Evolutionary conservation across 768 basidiomycete species (phyloP), one percentile per base, ranked within the genome.

Genomic region (Hygrophoropsis aurantiaca): DNA sequence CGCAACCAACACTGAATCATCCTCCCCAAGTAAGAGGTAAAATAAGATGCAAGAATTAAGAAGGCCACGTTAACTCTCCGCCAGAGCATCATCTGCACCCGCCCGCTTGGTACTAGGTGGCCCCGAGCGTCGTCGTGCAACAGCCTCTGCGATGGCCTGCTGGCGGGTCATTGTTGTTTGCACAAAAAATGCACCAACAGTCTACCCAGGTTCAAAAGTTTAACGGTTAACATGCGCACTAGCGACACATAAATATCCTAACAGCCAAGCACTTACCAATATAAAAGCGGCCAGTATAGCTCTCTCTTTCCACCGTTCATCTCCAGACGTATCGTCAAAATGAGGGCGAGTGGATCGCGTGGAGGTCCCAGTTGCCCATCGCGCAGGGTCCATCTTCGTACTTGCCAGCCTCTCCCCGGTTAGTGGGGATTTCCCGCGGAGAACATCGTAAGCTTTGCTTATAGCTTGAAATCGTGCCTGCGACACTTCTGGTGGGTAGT

Each of bases 381-480:
- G 81, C 68, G 47, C 52, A 59, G 77, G 46, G 67, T 72, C 53
- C 66, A 61, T 16, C 71, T 43, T 44, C 21, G 42, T 49, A 44
- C 45, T 38, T 43, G 56, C 46, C 18, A 45, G 15, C 2, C 46
- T 45, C 33, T 58, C 58, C 26, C 50, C 56, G 2, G 59, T 52
- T 3, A 61, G 48, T 11, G 58, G 50, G 15, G 57, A 62, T 57
- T 77, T 79, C 7, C 80, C 79, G 11, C 77, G 76, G 16, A 90
- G 73, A 15, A 69, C 56, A 46, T 85, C 84, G 53, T 90, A 90
- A 11, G 87, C 87, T 13, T 74, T 62, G 21, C 79, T 75, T 52
- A 90, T 86, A 3, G 83, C 71, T 55, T 83, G 83, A 55, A 90
- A 90, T 10, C 79, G 82, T 5, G 75, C 71, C 56, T 87, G 84